Percentiles rank a stretch among this genome's conserved stretches.
These are phyloP conservation scores for Pseudevernia furfuracea DNA, from an alignment of 495 filamentous ascomycete genomes.

Conservation along the genomic window DNA sequence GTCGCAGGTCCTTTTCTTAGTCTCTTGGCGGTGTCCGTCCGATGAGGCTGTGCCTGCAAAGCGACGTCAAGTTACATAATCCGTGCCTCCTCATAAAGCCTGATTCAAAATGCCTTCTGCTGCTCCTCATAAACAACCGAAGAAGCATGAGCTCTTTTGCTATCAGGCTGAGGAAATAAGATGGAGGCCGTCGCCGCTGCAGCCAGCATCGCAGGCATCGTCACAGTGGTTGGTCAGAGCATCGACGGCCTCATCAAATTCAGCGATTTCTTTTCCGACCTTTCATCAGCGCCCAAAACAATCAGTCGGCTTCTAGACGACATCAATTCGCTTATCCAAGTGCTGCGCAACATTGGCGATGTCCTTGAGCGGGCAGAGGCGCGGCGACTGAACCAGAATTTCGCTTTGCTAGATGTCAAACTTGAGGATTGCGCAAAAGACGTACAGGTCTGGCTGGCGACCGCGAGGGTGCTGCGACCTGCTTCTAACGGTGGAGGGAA, in stretches of 20 bases:
- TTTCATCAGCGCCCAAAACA: constrained; percentile 11
- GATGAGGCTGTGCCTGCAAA: constrained; percentile 1
- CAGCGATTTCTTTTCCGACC: constrained; percentile 15
- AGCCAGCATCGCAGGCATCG: constrained; percentile 20
- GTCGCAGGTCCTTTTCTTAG: background rate
- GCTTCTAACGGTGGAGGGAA: constrained; percentile 11
- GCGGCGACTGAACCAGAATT: background rate
- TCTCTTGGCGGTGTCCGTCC: too few species aligned
- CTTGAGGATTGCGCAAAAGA: constrained; percentile 17
- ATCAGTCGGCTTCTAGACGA: constrained; percentile 8
- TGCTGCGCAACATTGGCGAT: background rate
- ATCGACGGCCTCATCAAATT: constrained; percentile 19
- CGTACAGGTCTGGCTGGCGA: constrained; percentile 16
- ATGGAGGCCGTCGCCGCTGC: constrained; percentile 21
- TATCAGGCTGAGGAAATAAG: background rate
- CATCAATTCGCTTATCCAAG: background rate
- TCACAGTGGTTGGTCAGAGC: constrained; percentile 17
- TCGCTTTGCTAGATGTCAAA: constrained; percentile 17
- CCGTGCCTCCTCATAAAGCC: background rate
- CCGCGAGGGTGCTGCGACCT: constrained; percentile 14
- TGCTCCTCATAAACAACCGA: background rate
- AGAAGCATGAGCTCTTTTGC: background rate
- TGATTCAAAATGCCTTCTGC: background rate
- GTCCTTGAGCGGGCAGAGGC: background rate
- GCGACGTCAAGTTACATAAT: background rate